phyloP scores from a whole-genome alignment of 306 rosid genomes.

The Luffa acutangula region DNA sequence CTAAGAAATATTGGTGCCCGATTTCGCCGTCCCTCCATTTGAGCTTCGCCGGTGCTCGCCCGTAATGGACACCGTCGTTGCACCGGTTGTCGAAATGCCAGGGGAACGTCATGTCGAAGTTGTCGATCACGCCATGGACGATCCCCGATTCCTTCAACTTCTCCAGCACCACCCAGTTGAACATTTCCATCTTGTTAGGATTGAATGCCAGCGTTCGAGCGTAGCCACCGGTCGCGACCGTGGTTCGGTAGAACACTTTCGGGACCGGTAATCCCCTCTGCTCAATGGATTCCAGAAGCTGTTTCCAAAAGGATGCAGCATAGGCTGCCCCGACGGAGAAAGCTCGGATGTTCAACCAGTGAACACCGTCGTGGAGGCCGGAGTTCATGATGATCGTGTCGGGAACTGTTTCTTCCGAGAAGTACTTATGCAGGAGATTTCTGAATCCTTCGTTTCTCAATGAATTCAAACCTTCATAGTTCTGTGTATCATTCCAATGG shows the following conservation, averaged over 20 bases:
- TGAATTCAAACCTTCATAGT: conserved; percentile 77
- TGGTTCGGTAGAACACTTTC: conserved; percentile 55
- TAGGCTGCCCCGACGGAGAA: conserved; percentile 50
- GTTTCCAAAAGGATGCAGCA: conserved; percentile 81
- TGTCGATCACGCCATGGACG: conserved; percentile 56
- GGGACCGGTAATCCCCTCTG: conserved; percentile 54
- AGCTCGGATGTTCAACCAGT: conserved; percentile 50
- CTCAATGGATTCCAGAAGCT: conserved; percentile 37
- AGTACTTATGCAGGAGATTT: conserved; percentile 45
- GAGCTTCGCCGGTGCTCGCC: conserved; percentile 62
- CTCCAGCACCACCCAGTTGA: conserved; percentile 55
- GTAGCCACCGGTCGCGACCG: conserved; percentile 76
- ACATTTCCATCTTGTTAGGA: conserved; percentile 83
- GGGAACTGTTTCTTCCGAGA: conserved; percentile 58
- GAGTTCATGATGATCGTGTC: conserved; percentile 81
- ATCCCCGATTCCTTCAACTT: conserved; percentile 54
- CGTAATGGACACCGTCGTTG: conserved; percentile 85
- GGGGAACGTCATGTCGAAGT: conserved; percentile 82
- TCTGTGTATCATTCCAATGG: conserved; percentile 83
- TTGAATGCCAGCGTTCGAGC: conserved; percentile 67
- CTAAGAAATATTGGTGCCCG: conserved; percentile 88
- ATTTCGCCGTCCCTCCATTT: conserved; percentile 79
- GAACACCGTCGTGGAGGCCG: conserved; percentile 72
- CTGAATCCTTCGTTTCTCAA: conserved; percentile 57
- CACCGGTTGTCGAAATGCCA: conserved; percentile 88